Evolutionary conservation across 108 stramenopile species (phyloP), one percentile per base, ranked within the genome.

Genomic region (Fistulifera solaris): DNA sequence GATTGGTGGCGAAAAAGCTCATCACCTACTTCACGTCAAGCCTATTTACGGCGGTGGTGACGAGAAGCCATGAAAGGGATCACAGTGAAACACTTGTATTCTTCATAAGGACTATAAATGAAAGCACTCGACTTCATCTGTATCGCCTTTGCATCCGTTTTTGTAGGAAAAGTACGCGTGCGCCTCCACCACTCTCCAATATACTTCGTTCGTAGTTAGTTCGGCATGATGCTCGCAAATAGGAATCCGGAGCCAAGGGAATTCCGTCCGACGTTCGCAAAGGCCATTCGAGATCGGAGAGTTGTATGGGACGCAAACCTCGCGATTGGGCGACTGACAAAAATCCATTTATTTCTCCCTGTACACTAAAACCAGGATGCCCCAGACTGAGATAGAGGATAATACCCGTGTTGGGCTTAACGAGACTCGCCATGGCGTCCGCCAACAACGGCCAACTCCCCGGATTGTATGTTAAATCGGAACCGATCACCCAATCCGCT

Each of bases 401-500:
- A 3, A 44, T 22, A 12, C 78, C 82, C 40, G 58, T 61, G 27
- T 59, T 45, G 22, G 72, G 63, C 56, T 68, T 70, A 39, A 83
- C 43, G 27, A 87, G 54, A 1, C 68, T 70, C 11, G 17, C 59
- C 66, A 83, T 68, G 5, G 81, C 78, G 54, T 83, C 85, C 6
- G 79, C 77, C 1, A 87, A 48, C 0, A 65, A 51, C 35, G 61
- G 31, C 85, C 85, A 87, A 0, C 62, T 53, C 26, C 76, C 79
- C 38, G 74, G 49, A 56, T 83, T 87, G 55, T 87, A 87, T 0
- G 81, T 83, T 10, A 87, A 45, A 56, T 87, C 85, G 19, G 66
- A 57, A 27, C 85, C 85, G 19, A 87, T 53, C 10, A 82, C 52
- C 38, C 80, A 42, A 56, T 79, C 73, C 3, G 77, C 78, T 15